Conservation (phyloP, 2,329 filamentous ascomycete species). For the Aspergillus persii region DNA sequence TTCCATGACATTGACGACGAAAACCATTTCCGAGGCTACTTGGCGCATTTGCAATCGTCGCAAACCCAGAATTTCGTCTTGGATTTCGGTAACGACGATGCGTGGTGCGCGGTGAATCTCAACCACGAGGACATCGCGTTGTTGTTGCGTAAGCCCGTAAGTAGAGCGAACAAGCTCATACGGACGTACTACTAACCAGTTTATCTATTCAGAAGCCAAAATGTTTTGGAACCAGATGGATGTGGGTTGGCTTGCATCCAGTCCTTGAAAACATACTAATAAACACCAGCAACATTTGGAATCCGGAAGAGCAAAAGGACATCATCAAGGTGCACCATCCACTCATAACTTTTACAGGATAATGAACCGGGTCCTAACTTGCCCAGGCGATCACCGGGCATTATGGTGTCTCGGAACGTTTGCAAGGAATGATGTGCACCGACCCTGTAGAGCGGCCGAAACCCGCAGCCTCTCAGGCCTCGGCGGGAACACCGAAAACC, state of each 20-base stretch:
- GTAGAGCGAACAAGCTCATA: constrained; percentile 2
- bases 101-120: constrained; percentile 41
- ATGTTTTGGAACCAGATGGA: constrained; percentile 64
- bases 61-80: constrained; percentile 42
- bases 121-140: constrained; percentile 32
- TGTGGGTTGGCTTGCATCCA: constrained; percentile 48
- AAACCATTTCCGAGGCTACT: constrained; percentile 29
- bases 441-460: constrained; percentile 45
- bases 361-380: constrained; percentile 7
- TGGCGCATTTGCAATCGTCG: constrained; percentile 27
- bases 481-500: constrained; percentile 10
- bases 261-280: constrained; percentile 4
- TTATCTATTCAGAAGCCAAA: constrained; percentile 40
- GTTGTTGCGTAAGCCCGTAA: constrained; percentile 34
- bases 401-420: constrained; percentile 67
- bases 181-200: background rate
- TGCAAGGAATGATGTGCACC: constrained; percentile 63
- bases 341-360: background rate
- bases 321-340: constrained; percentile 46
- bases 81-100: constrained; percentile 44
- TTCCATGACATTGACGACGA: constrained; percentile 41
- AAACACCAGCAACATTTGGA: constrained; percentile 63
- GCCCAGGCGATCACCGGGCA: constrained; percentile 52
- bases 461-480: constrained; percentile 15
- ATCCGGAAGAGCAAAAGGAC: constrained; percentile 59